Base-by-base conservation (phyloP, 2,329 filamentous ascomycete genomes). In the Lecanicillium sp. region DNA sequence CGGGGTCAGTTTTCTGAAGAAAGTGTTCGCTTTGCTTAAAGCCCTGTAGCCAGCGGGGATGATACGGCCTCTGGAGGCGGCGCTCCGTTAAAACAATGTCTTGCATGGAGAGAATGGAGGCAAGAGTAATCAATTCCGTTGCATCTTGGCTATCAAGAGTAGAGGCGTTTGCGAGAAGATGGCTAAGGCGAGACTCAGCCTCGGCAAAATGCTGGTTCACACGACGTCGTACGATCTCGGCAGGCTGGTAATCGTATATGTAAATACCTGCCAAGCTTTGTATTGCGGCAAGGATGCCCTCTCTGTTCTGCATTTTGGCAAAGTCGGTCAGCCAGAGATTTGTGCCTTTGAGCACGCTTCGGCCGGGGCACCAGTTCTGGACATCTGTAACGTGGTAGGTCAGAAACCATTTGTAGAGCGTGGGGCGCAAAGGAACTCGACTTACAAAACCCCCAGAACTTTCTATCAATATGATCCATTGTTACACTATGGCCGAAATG, bases 241-340 rank as follows among this genome's bases (percentile, higher is more conserved):
- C 46, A 1, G 60, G 60, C 13, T 56, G 40, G 25, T 64, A 65
- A 40, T 65, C 62, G 40, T 63, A 62, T 5, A 65, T 58, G 20
- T 65, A 65, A 1, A 63, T 56, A 2, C 60, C 61, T 3, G 61
- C 59, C 3, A 65, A 50, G 16, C 60, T 60, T 31, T 63, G 57
- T n/a, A 65, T 62, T 5, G 62, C 62, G 18, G 53, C 49, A 4
- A 52, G 47, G 8, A 65, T 57, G 15, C 59, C 59, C 12, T 48
- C 42, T 18, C 51, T 54, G 17, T 55, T 50, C 16, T 59, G 56
- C 58, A 64, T 62, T n/a, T 53, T 50, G 5, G 59, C 59, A 34
- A 65, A 61, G 30, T 65, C 60, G 9, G 51, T 54, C 13, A 64
- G 45, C 62, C 62, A 65, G 2, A 62, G 49, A 41, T 65, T 65